These are phyloP conservation scores for Candida labiduridarum DNA, from an alignment of 1,139 yeast species.

Conservation along the genomic window DNA sequence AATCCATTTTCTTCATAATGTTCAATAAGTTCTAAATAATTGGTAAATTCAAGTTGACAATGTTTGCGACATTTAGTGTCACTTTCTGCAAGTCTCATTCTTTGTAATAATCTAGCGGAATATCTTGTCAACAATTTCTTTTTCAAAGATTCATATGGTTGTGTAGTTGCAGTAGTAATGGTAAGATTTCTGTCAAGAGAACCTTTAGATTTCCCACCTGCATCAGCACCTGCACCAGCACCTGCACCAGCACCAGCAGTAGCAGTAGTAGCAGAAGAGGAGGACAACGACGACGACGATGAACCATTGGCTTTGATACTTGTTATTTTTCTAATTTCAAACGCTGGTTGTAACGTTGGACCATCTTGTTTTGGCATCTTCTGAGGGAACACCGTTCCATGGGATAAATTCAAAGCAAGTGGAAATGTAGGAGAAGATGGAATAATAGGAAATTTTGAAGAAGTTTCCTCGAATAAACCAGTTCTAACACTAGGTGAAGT, in stretches of 20 bases:
- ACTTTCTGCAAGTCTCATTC: conserved; percentile 14
- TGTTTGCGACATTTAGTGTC: conserved; percentile 15
- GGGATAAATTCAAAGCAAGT: conserved; percentile 3
- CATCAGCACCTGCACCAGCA: neutral
- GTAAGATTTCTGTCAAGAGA: neutral
- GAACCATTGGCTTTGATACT: neutral
- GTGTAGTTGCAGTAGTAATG: neutral
- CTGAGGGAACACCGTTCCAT: neutral
- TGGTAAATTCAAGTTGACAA: conserved; percentile 13
- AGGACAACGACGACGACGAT: too few relatives aligned
- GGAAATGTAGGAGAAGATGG: conserved; percentile 6
- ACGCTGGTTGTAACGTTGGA: conserved; percentile 3
- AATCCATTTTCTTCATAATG: conserved; percentile 14
- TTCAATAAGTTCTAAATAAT: conserved; percentile 15
- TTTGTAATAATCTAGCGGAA: conserved; percentile 8
- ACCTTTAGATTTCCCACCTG: neutral
- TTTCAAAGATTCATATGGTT: neutral
- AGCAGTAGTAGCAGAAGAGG: neutral
- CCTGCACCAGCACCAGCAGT: neutral
- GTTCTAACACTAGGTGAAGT: neutral
- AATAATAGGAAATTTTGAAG: conserved; percentile 1
- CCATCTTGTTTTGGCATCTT: neutral
- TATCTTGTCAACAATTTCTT: conserved; percentile 10
- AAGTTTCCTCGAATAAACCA: neutral
- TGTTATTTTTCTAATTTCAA: conserved; percentile 1